Conservation (phyloP, 2,329 filamentous ascomycete species). For the Alternaria panax region DNA sequence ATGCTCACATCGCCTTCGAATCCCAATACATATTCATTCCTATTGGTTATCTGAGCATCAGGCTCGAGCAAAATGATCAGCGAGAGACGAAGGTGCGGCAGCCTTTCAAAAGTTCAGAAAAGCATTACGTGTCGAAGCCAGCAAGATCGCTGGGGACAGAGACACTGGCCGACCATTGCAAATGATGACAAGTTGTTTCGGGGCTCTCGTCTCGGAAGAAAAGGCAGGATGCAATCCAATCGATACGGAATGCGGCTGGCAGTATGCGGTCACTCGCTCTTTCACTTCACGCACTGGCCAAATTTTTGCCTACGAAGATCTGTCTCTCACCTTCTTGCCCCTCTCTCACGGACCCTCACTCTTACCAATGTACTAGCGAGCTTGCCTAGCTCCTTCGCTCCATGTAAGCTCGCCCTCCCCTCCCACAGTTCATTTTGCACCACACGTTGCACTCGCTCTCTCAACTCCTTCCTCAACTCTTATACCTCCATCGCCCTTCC, state of each 20-base stretch:
- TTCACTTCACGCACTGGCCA: neutral
- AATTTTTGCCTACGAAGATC: neutral
- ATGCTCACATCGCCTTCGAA: neutral
- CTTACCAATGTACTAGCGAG: neutral
- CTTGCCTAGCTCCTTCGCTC: neutral
- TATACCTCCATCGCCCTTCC: neutral
- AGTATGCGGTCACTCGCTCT: neutral
- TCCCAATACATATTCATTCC: neutral
- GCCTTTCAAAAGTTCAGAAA: neutral
- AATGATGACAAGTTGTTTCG: neutral
- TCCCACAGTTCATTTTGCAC: neutral
- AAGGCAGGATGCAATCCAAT: neutral
- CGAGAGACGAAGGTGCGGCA: neutral
- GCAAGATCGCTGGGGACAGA: neutral
- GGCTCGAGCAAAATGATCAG: neutral
- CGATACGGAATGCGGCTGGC: neutral
- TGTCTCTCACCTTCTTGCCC: neutral
- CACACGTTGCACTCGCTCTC: neutral
- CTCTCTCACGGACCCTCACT: neutral
- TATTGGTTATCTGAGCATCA: neutral
- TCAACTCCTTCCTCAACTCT: neutral
- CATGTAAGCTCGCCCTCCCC: neutral
- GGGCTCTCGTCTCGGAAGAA: neutral
- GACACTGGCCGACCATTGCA: neutral
- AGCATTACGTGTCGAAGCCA: neutral